phyloP scores from a whole-genome alignment of 148 eudicot genomes.

The Silene conica region DNA sequence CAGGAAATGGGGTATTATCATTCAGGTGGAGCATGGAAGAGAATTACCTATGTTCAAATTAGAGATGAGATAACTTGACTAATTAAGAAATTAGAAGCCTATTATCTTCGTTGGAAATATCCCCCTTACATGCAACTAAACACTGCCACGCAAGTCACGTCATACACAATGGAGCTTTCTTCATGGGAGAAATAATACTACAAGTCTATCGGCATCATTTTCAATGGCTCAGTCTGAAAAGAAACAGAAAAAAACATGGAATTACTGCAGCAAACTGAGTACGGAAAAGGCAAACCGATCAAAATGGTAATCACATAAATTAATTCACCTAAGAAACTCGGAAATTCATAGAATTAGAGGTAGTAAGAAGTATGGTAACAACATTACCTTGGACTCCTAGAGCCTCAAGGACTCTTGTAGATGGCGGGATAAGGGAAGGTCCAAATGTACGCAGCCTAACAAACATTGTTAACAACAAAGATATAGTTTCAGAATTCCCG shows the following conservation, averaged over 20 bases:
- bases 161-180: constrained; percentile 14
- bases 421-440: too few species aligned
- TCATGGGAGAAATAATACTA: background rate
- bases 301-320: background rate
- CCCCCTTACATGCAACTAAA: constrained; percentile 20
- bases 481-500: too few species aligned
- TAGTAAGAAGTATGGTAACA: background rate
- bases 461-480: too few species aligned
- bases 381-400: too few species aligned
- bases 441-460: too few species aligned
- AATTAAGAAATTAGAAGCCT: constrained; percentile 77
- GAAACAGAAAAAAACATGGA: background rate
- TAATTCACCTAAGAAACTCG: background rate
- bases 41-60: constrained; percentile 39
- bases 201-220: constrained; percentile 8
- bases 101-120: constrained; percentile 72
- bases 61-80: constrained; percentile 39
- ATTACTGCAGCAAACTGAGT: background rate
- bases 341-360: background rate
- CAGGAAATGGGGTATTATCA: background rate
- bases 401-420: too few species aligned
- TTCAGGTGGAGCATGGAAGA: background rate
- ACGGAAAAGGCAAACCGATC: background rate
- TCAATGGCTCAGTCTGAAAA: constrained; percentile 16
- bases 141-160: constrained; percentile 2